Percentiles rank a stretch among this genome's conserved stretches.
These are phyloP conservation scores for Corniculantispora saksenae DNA, from an alignment of 2,329 filamentous ascomycete genomes.

Conservation along the genomic window DNA sequence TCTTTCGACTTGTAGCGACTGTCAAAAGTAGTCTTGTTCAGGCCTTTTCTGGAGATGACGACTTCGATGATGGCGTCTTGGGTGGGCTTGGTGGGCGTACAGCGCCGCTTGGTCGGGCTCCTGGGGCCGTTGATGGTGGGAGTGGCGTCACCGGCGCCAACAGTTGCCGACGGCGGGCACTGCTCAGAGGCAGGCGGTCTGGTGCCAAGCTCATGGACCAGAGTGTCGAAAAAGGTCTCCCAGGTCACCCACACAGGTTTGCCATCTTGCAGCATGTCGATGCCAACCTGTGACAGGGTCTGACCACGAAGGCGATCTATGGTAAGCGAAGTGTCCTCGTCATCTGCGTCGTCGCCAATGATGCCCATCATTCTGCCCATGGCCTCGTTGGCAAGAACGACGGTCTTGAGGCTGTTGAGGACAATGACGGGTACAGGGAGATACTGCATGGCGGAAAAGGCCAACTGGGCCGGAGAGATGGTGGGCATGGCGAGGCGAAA, in stretches of 20 bases:
- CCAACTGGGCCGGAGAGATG: constrained; percentile 55
- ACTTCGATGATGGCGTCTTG: constrained; percentile 70
- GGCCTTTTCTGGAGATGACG: constrained; percentile 56
- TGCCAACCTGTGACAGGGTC: constrained; percentile 67
- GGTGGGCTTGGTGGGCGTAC: constrained; percentile 31
- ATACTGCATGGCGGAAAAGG: constrained; percentile 71
- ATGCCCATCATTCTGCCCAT: constrained; percentile 70
- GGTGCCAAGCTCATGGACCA: constrained; percentile 46
- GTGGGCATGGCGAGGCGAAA: constrained; percentile 46
- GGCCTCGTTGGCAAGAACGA: constrained; percentile 74
- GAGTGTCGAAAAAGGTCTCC: constrained; percentile 58
- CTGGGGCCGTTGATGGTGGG: constrained; percentile 33
- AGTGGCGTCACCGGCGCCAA: constrained; percentile 35
- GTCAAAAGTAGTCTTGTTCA: constrained; percentile 41
- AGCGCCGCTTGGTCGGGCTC: constrained; percentile 36
- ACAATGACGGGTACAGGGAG: constrained; percentile 72
- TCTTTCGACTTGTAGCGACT: constrained; percentile 37
- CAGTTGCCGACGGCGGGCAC: constrained; percentile 21
- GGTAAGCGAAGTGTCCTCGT: constrained; percentile 45
- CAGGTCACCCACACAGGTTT: constrained; percentile 59
- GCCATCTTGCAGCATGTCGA: constrained; percentile 73
- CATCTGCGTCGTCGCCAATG: constrained; percentile 42
- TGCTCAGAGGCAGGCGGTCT: constrained; percentile 28
- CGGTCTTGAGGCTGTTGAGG: constrained; percentile 66
- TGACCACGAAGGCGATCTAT: constrained; percentile 65